Evolutionary conservation across 305 asterid species (phyloP), one percentile per base, ranked within the genome.

Genomic region (Solanum hybrid): DNA sequence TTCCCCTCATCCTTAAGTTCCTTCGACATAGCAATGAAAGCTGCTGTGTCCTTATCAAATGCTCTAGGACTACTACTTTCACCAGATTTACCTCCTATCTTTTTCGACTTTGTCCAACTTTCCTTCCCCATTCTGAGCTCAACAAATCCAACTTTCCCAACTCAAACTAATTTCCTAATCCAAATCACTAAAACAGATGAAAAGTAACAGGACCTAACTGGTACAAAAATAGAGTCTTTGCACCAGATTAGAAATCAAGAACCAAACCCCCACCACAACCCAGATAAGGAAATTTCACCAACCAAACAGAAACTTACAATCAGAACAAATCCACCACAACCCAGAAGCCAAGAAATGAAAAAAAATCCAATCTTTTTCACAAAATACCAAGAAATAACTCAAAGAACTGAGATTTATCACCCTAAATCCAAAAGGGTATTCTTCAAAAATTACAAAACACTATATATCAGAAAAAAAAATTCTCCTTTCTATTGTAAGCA

Each of bases 1-100:
- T 95, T 96, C 15, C 98, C 99, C 32, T 96, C 98, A 79, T 95
- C 96, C 92, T 94, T 97, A 91, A 95, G 91, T 70, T 96, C 98
- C 85, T 89, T 94, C 10, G 98, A 90, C 97, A 95, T 91, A 29
- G 93, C 91, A 91, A 96, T 94, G 93, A 97, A 96, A 31, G 93
- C 90, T 13, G 93, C 95, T 1, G 96, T 94, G 88, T 97, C 98
- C 89, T 95, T 92, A 89, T 97, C 99, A 89, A 93, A 93, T 57
- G 91, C 91, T 75, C 93, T 91, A 77, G 89, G 91, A n/a, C 94
- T 95, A 72, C 91, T 91, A 87, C 88, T 91, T 84, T 90, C 94
- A 51, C 91, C 91, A 76, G 97, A 91, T 91, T 91, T 97, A 84
- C 94, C 92, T 80, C 92, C 94, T 27, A 38, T 79, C 26, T 83